These are phyloP conservation scores for Tuber indicum DNA, from an alignment of 495 filamentous ascomycete species.

Conservation along the genomic window DNA sequence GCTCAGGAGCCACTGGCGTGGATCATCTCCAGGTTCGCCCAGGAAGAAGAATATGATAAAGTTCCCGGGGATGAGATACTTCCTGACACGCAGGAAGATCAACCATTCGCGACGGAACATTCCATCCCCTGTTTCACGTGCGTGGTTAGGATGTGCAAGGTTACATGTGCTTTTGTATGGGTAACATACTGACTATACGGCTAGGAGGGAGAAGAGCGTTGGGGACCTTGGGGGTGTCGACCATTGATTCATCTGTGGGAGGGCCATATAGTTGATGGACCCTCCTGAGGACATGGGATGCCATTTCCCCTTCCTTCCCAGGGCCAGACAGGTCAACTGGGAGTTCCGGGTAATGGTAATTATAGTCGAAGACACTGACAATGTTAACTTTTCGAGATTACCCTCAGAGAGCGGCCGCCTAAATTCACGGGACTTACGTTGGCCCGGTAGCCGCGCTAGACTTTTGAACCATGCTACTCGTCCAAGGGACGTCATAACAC, in stretches of 20 bases:
- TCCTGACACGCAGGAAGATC: conserved; percentile 12
- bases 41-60: conserved; percentile 20
- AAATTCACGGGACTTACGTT: conserved; percentile 1
- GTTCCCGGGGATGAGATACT: conserved; percentile 13
- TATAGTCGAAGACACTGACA: conserved; percentile 8
- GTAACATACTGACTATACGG: neutral
- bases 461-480: conserved; percentile 7
- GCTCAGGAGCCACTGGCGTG: conserved; percentile 9
- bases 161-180: neutral
- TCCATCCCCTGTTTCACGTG: neutral
- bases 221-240: neutral
- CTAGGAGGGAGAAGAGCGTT: neutral
- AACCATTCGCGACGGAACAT: conserved; percentile 13
- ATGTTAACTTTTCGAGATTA: conserved; percentile 4
- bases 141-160: neutral
- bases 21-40: conserved; percentile 5
- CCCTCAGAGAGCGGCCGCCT: neutral
- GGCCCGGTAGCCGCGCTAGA: neutral
- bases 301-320: neutral
- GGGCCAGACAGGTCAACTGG: neutral
- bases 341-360: conserved; percentile 15
- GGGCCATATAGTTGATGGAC: conserved; percentile 2
- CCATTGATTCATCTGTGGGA: neutral
- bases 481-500: neutral
- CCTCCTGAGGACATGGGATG: neutral